phyloP scores from a whole-genome alignment of 306 rosid genomes.

The Abrus precatorius region DNA sequence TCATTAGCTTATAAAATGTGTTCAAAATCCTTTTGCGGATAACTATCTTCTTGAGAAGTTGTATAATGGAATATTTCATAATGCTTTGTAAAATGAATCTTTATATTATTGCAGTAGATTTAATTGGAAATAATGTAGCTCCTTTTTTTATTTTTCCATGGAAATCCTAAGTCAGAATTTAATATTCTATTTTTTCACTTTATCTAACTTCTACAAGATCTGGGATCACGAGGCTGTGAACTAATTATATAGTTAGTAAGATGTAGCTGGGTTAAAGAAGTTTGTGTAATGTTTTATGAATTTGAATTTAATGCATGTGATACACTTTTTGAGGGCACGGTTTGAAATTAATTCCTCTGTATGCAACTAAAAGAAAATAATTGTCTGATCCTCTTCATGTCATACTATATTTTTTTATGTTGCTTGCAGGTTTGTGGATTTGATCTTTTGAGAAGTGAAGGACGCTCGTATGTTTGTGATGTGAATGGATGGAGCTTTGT shows the following conservation, averaged over 20 bases:
- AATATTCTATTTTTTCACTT: constrained; percentile 5
- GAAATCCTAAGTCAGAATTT: not conserved
- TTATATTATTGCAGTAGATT: constrained; percentile 28
- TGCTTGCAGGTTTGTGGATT: constrained; percentile 93
- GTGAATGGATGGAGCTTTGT: constrained; percentile 99
- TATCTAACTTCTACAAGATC: constrained; percentile 1
- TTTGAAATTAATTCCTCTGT: constrained; percentile 17
- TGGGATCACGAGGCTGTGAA: constrained; percentile 11
- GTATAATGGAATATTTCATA: constrained; percentile 16
- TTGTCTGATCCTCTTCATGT: constrained; percentile 39
- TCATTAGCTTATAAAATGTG: constrained; percentile 31
- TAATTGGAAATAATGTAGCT: constrained; percentile 24
- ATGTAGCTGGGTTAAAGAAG: constrained; percentile 5
- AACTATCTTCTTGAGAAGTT: not conserved
- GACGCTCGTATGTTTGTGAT: constrained; percentile 97
- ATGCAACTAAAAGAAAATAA: constrained; percentile 20
- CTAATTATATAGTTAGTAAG: constrained; percentile 25
- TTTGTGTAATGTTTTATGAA: constrained; percentile 19
- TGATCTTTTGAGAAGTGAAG: constrained; percentile 95
- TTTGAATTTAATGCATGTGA: constrained; percentile 15
- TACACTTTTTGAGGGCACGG: constrained; percentile 16
- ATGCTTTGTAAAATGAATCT: constrained; percentile 34
- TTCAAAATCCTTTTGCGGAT: constrained; percentile 18
- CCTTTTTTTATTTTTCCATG: constrained; percentile 3
- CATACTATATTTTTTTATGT: constrained; percentile 42